A percentile compares a stretch with the other conserved stretches of the same genome.
phyloP scores from a whole-genome alignment of 2,329 filamentous ascomycete genomes.

The Harringtonia aguacate region DNA sequence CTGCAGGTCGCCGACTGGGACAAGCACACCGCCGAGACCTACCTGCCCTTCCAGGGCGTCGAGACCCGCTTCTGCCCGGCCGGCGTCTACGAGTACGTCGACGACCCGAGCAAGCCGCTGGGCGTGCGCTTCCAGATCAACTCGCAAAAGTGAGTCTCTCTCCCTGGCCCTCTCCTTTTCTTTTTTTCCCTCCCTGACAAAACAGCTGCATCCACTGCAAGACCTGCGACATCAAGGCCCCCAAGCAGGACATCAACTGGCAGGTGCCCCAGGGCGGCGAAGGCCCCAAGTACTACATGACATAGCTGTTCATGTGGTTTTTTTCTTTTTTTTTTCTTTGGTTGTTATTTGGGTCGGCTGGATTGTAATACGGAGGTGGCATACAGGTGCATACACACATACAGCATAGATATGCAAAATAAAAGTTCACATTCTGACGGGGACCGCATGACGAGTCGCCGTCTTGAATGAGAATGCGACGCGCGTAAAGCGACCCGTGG shows the following conservation, averaged over 20 bases:
- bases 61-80: slow-evolving; percentile 97
- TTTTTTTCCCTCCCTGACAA: slow-evolving; percentile 16
- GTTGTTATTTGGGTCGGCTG: too few relatives aligned
- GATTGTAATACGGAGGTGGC: too few relatives aligned
- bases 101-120: slow-evolving; percentile 75
- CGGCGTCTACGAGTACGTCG: slow-evolving; percentile 95
- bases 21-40: slow-evolving; percentile 71
- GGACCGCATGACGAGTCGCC: too few relatives aligned
- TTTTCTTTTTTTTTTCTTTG: too few relatives aligned
- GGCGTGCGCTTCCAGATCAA: slow-evolving; percentile 98
- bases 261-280: slow-evolving; percentile 87
- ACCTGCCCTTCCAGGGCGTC: slow-evolving; percentile 78
- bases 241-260: slow-evolving; percentile 96
- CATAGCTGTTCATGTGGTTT: too few relatives aligned
- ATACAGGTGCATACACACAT: too few relatives aligned
- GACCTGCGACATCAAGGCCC: slow-evolving; percentile 98
- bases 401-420: too few relatives aligned
- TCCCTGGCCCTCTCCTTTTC: too few relatives aligned
- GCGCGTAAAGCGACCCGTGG: too few relatives aligned
- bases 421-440: too few relatives aligned
- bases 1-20: slow-evolving; percentile 95
- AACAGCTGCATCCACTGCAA: slow-evolving; percentile 95
- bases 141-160: slow-evolving; percentile 72
- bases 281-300: slow-evolving; percentile 62
- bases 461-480: too few relatives aligned